Percentiles rank a stretch among this genome's conserved stretches.
phyloP scores from a whole-genome alignment of 1,139 yeast genomes.

The Yamadazyma atmosphaerica region DNA sequence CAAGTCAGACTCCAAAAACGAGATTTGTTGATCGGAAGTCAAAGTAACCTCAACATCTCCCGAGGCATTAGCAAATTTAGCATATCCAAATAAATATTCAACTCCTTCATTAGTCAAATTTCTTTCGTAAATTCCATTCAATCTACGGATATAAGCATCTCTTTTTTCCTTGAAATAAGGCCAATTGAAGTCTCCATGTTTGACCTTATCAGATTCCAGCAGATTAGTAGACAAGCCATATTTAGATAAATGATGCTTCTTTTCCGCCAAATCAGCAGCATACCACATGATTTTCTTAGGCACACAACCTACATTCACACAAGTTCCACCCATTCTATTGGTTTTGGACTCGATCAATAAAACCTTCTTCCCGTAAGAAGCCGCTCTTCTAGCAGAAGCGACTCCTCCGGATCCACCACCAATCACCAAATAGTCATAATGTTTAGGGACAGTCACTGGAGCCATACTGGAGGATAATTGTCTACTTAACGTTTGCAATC shows the following conservation, averaged over 20 bases:
- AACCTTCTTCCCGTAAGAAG: conserved; percentile 87
- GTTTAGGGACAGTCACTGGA: conserved; percentile 45
- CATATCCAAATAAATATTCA: conserved; percentile 85
- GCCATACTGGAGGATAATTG: conserved; percentile 47
- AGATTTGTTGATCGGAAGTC: conserved; percentile 41
- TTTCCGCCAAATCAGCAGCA: conserved; percentile 84
- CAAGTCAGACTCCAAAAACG: conserved; percentile 31
- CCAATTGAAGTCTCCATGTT: conserved; percentile 75
- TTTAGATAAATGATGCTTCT: conserved; percentile 69
- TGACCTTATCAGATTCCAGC: conserved; percentile 49
- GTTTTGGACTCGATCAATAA: conserved; percentile 75
- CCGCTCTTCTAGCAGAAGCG: conserved; percentile 96
- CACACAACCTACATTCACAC: conserved; percentile 99
- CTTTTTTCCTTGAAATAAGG: conserved; percentile 74
- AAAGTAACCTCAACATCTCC: conserved; percentile 78
- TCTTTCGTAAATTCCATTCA: conserved; percentile 90
- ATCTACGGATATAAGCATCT: conserved; percentile 83
- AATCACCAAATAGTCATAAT: conserved; percentile 88
- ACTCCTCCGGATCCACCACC: conserved; percentile 99
- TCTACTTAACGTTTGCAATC: conserved; percentile 23
- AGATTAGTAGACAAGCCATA: conserved; percentile 64
- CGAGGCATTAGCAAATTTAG: conserved; percentile 58
- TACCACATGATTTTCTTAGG: conserved; percentile 99
- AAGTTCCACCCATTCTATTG: conserved; percentile 84
- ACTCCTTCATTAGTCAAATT: conserved; percentile 88